These are phyloP conservation scores for Torulaspora microellipsoides DNA, from an alignment of 805 yeast species.

Conservation along the genomic window DNA sequence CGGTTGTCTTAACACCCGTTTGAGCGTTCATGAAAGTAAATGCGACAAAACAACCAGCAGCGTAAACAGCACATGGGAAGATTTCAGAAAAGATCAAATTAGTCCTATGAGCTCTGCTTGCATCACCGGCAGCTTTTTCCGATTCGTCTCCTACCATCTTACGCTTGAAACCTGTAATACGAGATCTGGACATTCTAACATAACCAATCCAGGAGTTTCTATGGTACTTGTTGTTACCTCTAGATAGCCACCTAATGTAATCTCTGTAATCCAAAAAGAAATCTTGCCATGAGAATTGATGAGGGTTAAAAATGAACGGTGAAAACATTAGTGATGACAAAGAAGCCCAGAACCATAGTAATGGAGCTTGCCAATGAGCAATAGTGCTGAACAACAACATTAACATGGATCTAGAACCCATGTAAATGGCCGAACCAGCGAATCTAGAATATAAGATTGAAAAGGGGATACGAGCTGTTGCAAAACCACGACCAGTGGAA, in stretches of 20 bases:
- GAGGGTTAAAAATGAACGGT: slow-evolving; percentile 95
- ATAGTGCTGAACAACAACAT: slow-evolving; percentile 69
- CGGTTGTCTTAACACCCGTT: slow-evolving; percentile 61
- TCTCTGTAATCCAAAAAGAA: slow-evolving; percentile 95
- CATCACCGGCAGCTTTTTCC: slow-evolving; percentile 80
- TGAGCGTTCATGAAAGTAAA: slow-evolving; percentile 80
- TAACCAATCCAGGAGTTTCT: slow-evolving; percentile 87
- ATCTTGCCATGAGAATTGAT: slow-evolving; percentile 94
- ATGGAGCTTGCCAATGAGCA: slow-evolving; percentile 86
- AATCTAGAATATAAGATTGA: slow-evolving; percentile 69
- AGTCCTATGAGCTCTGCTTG: slow-evolving; percentile 75
- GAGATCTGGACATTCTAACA: slow-evolving; percentile 74
- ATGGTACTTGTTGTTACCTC: slow-evolving; percentile 87
- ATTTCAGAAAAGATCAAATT: slow-evolving; percentile 68
- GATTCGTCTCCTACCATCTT: slow-evolving; percentile 71
- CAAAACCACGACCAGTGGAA: slow-evolving; percentile 84
- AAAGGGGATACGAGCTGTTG: slow-evolving; percentile 74
- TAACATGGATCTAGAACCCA: slow-evolving; percentile 76
- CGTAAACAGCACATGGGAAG: slow-evolving; percentile 63
- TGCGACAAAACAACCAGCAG: slow-evolving; percentile 77
- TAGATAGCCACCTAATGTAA: slow-evolving; percentile 83
- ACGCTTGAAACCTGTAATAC: slow-evolving; percentile 78
- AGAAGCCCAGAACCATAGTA: slow-evolving; percentile 97
- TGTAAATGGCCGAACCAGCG: slow-evolving; percentile 76
- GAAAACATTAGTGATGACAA: slow-evolving; percentile 81